Evolutionary conservation across 306 rosid genomes (phyloP).

Genomic region (Amphicarpaea edgeworthii): DNA sequence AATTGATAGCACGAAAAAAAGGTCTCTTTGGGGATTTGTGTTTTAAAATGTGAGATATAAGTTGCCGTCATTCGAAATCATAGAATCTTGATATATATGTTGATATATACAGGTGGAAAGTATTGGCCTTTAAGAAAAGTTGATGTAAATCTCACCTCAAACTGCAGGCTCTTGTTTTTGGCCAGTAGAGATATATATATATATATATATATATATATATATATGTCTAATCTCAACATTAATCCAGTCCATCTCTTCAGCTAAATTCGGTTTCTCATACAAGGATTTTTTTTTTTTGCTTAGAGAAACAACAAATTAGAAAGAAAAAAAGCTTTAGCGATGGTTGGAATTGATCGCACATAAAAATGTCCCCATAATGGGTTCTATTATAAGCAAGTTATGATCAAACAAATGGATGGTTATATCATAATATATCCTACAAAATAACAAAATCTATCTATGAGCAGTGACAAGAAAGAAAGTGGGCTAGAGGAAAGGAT

Average conservation of each 20-base stretch:
- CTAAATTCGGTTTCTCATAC: conserved; percentile 35
- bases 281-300: background rate
- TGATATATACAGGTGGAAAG: conserved; percentile 23
- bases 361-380: conserved; percentile 44
- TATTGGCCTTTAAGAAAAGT: conserved; percentile 21
- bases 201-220: no score
- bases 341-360: conserved; percentile 46
- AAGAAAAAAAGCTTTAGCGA: background rate
- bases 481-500: background rate
- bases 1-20: background rate
- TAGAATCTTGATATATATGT: conserved; percentile 13
- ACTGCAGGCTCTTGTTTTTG: background rate
- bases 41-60: background rate
- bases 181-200: conserved; percentile 6
- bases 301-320: conserved; percentile 27
- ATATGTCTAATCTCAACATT: conserved; percentile 38
- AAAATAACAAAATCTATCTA: conserved; percentile 36
- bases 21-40: background rate
- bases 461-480: conserved; percentile 39
- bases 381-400: background rate
- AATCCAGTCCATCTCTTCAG: conserved; percentile 30
- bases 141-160: conserved; percentile 27
- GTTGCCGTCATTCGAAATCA: background rate
- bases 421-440: conserved; percentile 12
- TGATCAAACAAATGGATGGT: conserved; percentile 2